phyloP scores from a whole-genome alignment of 305 asterid species.

The Fraxinus ornus region DNA sequence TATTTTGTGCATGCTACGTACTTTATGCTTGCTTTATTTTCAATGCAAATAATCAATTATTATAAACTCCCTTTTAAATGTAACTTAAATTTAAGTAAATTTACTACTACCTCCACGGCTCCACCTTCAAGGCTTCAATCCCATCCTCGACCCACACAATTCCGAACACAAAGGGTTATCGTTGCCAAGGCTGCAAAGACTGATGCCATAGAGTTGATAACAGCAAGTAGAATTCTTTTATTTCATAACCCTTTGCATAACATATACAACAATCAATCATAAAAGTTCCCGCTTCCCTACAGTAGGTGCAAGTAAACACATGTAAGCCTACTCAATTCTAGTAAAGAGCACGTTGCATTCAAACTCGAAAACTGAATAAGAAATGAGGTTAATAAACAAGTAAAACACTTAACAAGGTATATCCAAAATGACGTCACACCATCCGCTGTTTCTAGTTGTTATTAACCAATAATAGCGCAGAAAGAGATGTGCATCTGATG shows the following conservation, averaged over 20 bases:
- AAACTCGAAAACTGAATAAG: conserved; percentile 14
- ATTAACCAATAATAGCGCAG: conserved; percentile 24
- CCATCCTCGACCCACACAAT: not conserved
- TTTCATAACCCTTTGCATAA: not conserved
- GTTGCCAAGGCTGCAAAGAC: too few species aligned
- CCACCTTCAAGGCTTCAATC: not conserved
- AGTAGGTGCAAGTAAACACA: not conserved
- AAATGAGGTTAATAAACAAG: conserved; percentile 19
- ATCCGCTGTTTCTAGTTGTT: conserved; percentile 17
- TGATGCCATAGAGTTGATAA: not conserved
- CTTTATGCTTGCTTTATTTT: not conserved
- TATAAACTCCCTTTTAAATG: not conserved
- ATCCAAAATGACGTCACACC: not conserved
- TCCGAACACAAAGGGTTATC: too few species aligned
- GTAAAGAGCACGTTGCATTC: not conserved
- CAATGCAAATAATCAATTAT: not conserved
- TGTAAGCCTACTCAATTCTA: not conserved
- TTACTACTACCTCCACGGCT: not conserved
- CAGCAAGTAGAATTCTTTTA: not conserved
- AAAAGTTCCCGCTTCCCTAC: not conserved
- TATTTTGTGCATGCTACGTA: not conserved
- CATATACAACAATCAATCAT: not conserved
- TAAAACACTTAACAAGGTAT: conserved; percentile 13
- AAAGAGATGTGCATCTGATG: not conserved
- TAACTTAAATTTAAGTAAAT: not conserved